Percentiles rank a stretch among this genome's conserved stretches.
These are phyloP conservation scores for Capronia epimyces DNA, from an alignment of 2,329 filamentous ascomycete genomes.

Conservation along the genomic window DNA sequence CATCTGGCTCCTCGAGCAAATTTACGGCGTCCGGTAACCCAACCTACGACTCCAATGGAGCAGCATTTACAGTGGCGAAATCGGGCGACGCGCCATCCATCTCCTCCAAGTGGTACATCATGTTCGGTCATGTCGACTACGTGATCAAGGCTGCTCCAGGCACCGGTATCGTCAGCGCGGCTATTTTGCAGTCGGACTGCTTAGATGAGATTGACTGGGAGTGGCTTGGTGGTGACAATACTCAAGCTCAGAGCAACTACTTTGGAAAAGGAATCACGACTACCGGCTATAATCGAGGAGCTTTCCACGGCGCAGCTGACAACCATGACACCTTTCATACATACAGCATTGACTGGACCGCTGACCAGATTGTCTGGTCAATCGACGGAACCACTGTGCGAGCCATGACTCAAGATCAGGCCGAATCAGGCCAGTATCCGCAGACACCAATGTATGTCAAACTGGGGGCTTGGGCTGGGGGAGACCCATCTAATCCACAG, in stretches of 20 bases:
- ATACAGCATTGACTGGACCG: conserved; percentile 60
- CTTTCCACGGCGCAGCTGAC: conserved; percentile 62
- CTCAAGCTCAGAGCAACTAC: conserved; percentile 91
- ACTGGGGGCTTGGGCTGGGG: conserved; percentile 65
- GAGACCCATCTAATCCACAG: conserved; percentile 40
- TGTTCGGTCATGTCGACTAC: conserved; percentile 91
- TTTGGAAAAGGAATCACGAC: conserved; percentile 83
- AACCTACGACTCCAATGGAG: conserved; percentile 71
- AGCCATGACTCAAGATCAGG: conserved; percentile 56
- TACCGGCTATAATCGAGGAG: conserved; percentile 73
- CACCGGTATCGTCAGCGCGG: conserved; percentile 84
- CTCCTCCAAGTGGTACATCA: conserved; percentile 91
- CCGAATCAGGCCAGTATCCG: conserved; percentile 58
- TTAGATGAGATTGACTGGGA: conserved; percentile 97
- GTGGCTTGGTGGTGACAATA: conserved; percentile 74
- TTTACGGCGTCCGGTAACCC: conserved; percentile 67
- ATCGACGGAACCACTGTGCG: conserved; percentile 60
- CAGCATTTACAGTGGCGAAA: conserved; percentile 69
- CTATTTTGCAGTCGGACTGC: conserved; percentile 83
- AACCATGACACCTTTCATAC: conserved; percentile 50
- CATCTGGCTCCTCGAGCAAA: conserved; percentile 67
- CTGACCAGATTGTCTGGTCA: conserved; percentile 58
- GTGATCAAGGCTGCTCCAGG: conserved; percentile 81
- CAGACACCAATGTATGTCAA: conserved; percentile 70
- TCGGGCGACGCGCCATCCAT: conserved; percentile 82